phyloP scores from a whole-genome alignment of 2,329 filamentous ascomycete species.

The Cercospora sojina region DNA sequence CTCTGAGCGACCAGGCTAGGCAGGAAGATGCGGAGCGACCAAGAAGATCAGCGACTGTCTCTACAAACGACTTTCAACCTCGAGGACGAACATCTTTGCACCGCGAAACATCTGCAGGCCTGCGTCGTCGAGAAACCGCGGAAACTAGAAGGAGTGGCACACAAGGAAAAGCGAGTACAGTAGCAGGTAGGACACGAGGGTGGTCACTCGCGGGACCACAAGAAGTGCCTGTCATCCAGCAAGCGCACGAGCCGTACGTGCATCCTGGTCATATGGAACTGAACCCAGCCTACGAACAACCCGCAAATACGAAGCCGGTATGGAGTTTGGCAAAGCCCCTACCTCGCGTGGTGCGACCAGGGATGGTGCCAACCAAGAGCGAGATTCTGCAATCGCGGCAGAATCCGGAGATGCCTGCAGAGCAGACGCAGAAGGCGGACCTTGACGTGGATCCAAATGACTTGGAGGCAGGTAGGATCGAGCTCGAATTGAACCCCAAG shows the following conservation, averaged over 20 bases:
- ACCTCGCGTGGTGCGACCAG: constrained; percentile 54
- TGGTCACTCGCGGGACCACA: constrained; percentile 27
- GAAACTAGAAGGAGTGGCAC: constrained; percentile 17
- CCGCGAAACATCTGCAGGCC: constrained; percentile 10
- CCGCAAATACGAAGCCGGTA: constrained; percentile 50
- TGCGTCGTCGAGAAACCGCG: constrained; percentile 23
- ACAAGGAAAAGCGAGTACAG: constrained; percentile 14
- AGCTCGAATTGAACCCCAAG: constrained; percentile 40
- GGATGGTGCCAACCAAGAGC: constrained; percentile 50
- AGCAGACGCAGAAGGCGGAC: constrained; percentile 33
- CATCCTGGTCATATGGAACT: constrained; percentile 55
- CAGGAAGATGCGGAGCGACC: constrained; percentile 14
- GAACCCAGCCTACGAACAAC: constrained; percentile 56
- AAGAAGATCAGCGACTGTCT: constrained; percentile 19
- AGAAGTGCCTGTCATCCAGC: constrained; percentile 22
- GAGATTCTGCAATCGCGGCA: constrained; percentile 38
- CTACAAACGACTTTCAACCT: constrained; percentile 11
- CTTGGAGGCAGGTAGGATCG: constrained; percentile 46
- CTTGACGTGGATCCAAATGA: constrained; percentile 46
- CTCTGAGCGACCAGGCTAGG: background rate
- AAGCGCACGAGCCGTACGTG: constrained; percentile 39
- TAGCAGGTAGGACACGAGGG: constrained; percentile 19
- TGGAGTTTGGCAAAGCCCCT: constrained; percentile 57
- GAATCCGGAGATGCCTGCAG: constrained; percentile 26
- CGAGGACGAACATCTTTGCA: constrained; percentile 14